Evolutionary conservation across 352 stramenopile genomes (phyloP).

Genomic region (Poterioochromonas sp.): DNA sequence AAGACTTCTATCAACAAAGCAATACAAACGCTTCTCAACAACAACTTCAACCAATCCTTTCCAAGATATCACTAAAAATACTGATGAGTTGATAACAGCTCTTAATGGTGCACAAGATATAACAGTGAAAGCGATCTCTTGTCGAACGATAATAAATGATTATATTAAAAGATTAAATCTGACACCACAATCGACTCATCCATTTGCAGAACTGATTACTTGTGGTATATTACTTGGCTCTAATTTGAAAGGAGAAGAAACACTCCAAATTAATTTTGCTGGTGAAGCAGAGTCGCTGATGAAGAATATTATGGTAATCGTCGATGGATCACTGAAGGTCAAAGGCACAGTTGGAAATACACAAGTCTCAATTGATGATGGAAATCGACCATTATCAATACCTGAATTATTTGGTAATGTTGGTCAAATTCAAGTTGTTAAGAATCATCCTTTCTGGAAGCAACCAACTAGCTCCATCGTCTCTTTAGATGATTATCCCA

Average conservation of each 20-base stretch:
- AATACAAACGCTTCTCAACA: too few species aligned
- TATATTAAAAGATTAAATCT: background rate
- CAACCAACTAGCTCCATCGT: background rate
- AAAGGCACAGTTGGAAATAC: background rate
- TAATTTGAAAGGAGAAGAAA: constrained; percentile 14
- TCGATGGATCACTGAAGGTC: background rate
- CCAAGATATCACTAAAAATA: too few species aligned
- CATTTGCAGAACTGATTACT: background rate
- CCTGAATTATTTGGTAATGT: background rate
- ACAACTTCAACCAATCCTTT: too few species aligned
- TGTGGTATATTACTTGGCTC: background rate
- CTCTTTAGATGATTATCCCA: background rate
- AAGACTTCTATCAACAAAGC: too few species aligned
- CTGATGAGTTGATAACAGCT: background rate
- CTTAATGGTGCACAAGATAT: background rate
- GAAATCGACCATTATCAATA: too few species aligned
- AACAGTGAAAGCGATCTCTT: background rate
- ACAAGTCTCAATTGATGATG: background rate
- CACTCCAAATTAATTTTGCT: constrained; percentile 18
- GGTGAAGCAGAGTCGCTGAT: background rate
- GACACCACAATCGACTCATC: background rate
- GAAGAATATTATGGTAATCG: constrained; percentile 13
- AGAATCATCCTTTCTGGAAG: background rate
- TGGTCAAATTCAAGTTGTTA: constrained; percentile 4
- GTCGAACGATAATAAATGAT: background rate